phyloP scores from a whole-genome alignment of 331 rosid genomes.

The Malus hybrid region DNA sequence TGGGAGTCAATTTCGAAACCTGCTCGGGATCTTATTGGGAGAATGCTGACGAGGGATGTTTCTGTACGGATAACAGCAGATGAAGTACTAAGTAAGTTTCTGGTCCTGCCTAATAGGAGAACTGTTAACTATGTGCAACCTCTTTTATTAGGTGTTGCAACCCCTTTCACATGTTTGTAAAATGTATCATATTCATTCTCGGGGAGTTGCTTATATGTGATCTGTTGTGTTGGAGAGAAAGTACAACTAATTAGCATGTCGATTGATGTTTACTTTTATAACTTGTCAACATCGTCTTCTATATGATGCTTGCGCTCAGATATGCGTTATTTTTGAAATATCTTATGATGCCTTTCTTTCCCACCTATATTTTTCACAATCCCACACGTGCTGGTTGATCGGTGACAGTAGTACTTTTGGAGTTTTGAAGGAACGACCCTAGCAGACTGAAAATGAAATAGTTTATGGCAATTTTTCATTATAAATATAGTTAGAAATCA shows the following conservation, averaged over 20 bases:
- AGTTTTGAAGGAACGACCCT: neutral
- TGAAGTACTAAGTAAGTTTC: conserved; percentile 85
- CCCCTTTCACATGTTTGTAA: no score
- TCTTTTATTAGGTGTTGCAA: neutral
- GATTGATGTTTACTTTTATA: neutral
- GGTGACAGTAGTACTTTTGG: neutral
- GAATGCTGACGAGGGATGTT: conserved; percentile 91
- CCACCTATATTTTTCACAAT: neutral
- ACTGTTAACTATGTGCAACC: neutral
- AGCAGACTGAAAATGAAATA: no score
- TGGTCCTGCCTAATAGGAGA: neutral
- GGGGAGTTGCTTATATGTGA: neutral
- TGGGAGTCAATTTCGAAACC: conserved; percentile 87
- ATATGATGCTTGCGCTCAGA: neutral
- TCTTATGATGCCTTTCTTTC: neutral
- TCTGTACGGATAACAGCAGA: conserved; percentile 86
- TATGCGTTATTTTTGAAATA: neutral
- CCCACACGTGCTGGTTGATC: neutral
- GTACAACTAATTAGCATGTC: no score
- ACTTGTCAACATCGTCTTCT: neutral
- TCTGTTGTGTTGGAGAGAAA: neutral
- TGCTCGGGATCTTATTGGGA: conserved; percentile 82
- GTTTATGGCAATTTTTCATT: no score
- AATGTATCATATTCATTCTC: neutral
- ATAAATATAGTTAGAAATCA: no score